Conservation (phyloP, 371 early-diverging fungal genomes). For the Syncephalastrum racemosum region DNA sequence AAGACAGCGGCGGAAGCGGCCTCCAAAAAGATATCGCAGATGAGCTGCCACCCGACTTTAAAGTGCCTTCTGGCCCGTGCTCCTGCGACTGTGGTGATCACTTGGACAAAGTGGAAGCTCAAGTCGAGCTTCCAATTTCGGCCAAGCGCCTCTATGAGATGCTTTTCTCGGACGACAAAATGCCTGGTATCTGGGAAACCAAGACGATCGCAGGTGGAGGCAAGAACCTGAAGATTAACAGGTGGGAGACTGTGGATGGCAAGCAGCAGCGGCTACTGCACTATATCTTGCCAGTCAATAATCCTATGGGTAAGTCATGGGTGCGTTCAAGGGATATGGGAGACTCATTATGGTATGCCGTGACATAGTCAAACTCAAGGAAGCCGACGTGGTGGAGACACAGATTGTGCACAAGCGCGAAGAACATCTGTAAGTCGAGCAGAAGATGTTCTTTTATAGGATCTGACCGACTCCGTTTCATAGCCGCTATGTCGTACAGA, state of each 20-base stretch:
- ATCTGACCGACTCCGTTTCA: not conserved
- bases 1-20: not conserved
- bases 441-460: not conserved
- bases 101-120: constrained; percentile 60
- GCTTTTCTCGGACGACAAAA: constrained; percentile 50
- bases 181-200: constrained; percentile 39
- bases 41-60: constrained; percentile 40
- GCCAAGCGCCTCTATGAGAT: constrained; percentile 63
- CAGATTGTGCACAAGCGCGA: constrained; percentile 51
- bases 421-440: constrained; percentile 40
- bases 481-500: constrained; percentile 44
- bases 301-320: constrained; percentile 42
- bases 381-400: constrained; percentile 59
- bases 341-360: constrained; percentile 16
- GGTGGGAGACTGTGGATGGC: constrained; percentile 36
- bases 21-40: constrained; percentile 7
- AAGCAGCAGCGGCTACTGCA: constrained; percentile 44
- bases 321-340: constrained; percentile 10
- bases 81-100: constrained; percentile 69
- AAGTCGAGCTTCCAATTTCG: constrained; percentile 54
- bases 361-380: constrained; percentile 50
- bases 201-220: constrained; percentile 48
- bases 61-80: constrained; percentile 49
- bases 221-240: constrained; percentile 35
- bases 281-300: constrained; percentile 55